These are phyloP conservation scores for Suhomyces coccinellae DNA, from an alignment of 1,139 yeast species.

Conservation along the genomic window DNA sequence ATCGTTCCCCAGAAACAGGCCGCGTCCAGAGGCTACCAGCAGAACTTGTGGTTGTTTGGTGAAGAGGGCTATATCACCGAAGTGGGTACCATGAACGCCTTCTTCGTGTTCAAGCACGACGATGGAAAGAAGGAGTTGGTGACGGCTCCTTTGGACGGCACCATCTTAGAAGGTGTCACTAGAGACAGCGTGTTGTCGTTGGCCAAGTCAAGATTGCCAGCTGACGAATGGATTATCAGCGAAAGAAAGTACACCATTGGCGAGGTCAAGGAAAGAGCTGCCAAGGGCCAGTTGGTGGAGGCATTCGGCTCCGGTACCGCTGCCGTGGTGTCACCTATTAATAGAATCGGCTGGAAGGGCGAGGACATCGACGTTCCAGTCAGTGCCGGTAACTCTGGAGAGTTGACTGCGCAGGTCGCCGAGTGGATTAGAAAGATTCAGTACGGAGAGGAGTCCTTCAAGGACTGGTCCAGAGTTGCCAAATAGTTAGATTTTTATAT, in stretches of 20 bases:
- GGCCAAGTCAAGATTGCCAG: conserved; percentile 29
- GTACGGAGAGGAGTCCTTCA: conserved; percentile 77
- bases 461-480: conserved; percentile 57
- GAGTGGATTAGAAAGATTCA: conserved; percentile 87
- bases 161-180: conserved; percentile 46
- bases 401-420: conserved; percentile 70
- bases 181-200: conserved; percentile 42
- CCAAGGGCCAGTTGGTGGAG: conserved; percentile 81
- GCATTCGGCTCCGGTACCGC: conserved; percentile 99
- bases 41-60: conserved; percentile 47
- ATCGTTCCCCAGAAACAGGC: conserved; percentile 38
- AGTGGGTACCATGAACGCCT: conserved; percentile 47
- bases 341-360: conserved; percentile 79
- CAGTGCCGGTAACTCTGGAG: conserved; percentile 80
- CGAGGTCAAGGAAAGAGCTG: conserved; percentile 77
- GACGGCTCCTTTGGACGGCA: conserved; percentile 45
- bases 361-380: conserved; percentile 73
- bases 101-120: conserved; percentile 37
- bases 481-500: conserved; percentile 15
- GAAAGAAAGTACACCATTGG: conserved; percentile 82
- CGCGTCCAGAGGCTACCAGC: conserved; percentile 37
- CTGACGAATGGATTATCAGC: conserved; percentile 45
- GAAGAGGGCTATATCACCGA: conserved; percentile 43
- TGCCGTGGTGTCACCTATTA: conserved; percentile 92
- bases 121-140: conserved; percentile 38